phyloP scores from a whole-genome alignment of 2,329 filamentous ascomycete genomes.

The Xylariomycetidae sp. region DNA sequence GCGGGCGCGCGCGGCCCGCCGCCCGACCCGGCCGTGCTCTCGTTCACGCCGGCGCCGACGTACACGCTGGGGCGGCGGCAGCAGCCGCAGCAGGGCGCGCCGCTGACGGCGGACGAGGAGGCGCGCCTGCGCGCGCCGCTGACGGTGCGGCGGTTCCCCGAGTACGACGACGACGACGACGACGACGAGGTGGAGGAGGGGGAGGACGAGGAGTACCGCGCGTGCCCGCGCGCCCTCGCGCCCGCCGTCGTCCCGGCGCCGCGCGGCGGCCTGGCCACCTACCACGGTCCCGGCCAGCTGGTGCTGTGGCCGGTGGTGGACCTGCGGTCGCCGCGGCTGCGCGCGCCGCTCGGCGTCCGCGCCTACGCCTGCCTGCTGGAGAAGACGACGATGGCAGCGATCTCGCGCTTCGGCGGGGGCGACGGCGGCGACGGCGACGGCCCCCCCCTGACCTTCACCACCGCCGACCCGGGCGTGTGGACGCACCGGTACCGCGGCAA shows the following conservation, averaged over 20 bases:
- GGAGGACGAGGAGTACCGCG: conserved; percentile 24
- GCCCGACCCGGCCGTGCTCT: conserved; percentile 67
- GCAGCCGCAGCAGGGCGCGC: conserved; percentile 51
- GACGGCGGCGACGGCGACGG: not conserved
- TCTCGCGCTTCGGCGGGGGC: conserved; percentile 35
- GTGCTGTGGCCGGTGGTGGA: conserved; percentile 93
- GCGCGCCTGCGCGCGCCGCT: conserved; percentile 38
- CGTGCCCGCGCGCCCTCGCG: conserved; percentile 25
- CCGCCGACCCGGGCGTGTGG: conserved; percentile 83
- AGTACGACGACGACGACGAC: conserved; percentile 18
- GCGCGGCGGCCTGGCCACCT: conserved; percentile 89
- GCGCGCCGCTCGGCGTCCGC: conserved; percentile 59
- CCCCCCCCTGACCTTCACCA: conserved; percentile 32
- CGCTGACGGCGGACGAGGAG: conserved; percentile 41
- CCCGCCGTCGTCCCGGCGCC: conserved; percentile 61
- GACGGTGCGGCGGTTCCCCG: conserved; percentile 15
- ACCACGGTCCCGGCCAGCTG: conserved; percentile 89
- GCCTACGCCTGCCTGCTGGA: conserved; percentile 77
- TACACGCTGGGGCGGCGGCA: conserved; percentile 91
- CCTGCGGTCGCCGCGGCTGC: conserved; percentile 52
- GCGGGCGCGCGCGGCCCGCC: conserved; percentile 22
- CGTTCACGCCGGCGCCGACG: conserved; percentile 74
- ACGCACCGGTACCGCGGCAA: conserved; percentile 8
- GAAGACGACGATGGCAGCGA: conserved; percentile 62
- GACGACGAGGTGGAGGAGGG: not conserved